These are phyloP conservation scores for Amanita muscaria DNA, from an alignment of 768 basidiomycete genomes.

Conservation along the genomic window DNA sequence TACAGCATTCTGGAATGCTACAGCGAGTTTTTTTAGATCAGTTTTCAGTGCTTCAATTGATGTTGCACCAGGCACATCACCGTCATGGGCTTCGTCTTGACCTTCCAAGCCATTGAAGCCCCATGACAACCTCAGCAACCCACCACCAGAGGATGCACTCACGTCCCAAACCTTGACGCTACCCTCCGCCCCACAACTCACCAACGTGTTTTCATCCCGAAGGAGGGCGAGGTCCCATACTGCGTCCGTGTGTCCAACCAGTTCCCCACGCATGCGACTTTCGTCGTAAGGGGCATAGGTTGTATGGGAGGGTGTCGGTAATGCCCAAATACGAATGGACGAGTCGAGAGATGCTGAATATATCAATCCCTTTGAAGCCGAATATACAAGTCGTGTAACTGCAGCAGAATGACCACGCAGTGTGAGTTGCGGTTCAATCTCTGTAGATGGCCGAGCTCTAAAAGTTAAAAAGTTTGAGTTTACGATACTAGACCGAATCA, in stretches of 20 bases:
- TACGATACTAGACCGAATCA: slow-evolving; percentile 8
- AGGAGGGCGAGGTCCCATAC: slow-evolving; percentile 93
- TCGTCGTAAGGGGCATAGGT: slow-evolving; percentile 91
- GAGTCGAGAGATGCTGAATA: slow-evolving; percentile 93
- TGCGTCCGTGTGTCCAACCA: slow-evolving; percentile 91
- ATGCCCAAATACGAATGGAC: slow-evolving; percentile 85
- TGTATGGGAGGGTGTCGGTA: slow-evolving; percentile 69
- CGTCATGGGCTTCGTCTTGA: slow-evolving; percentile 40
- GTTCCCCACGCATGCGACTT: slow-evolving; percentile 62
- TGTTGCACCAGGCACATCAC: slow-evolving; percentile 62
- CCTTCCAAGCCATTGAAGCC: slow-evolving; percentile 63
- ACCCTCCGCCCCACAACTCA: slow-evolving; percentile 89
- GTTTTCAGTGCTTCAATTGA: slow-evolving; percentile 76
- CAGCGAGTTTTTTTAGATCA: slow-evolving; percentile 79
- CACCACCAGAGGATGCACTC: slow-evolving; percentile 52
- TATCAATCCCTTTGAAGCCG: slow-evolving; percentile 65
- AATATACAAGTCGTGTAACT: slow-evolving; percentile 78
- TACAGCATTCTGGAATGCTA: slow-evolving; percentile 82
- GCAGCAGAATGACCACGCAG: slow-evolving; percentile 89
- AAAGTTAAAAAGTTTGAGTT: slow-evolving; percentile 11
- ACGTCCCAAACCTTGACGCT: slow-evolving; percentile 92
- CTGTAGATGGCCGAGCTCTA: slow-evolving; percentile 66
- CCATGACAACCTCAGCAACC: slow-evolving; percentile 70
- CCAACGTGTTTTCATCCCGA: slow-evolving; percentile 73
- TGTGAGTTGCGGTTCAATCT: slow-evolving; percentile 89